These are phyloP conservation scores for Ganoderma leucocontextum DNA, from an alignment of 1,284 basidiomycete species.

Conservation along the genomic window DNA sequence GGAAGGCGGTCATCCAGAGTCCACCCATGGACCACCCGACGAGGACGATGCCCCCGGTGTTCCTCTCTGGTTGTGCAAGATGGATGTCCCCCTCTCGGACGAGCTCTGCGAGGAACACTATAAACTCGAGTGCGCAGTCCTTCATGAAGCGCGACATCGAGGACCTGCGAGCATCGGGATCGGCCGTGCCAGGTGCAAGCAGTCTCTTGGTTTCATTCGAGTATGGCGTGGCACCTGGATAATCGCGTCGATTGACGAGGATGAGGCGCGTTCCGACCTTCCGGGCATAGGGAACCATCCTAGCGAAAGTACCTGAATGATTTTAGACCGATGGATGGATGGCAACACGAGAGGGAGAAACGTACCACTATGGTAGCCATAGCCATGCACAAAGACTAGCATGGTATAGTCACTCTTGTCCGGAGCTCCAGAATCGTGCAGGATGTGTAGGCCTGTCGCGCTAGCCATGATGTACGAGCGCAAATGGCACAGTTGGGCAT, in stretches of 20 bases:
- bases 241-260: conserved; percentile 27
- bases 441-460: conserved; percentile 10
- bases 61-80: not conserved
- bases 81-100: conserved; percentile 2
- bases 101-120: conserved; percentile 15
- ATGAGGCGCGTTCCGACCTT: conserved; percentile 7
- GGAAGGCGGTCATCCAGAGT: conserved; percentile 25
- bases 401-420: conserved; percentile 18
- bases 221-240: conserved; percentile 21
- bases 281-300: conserved; percentile 24
- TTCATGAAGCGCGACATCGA: conserved; percentile 18
- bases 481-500: not conserved
- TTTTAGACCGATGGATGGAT: not conserved
- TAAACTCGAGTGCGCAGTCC: conserved; percentile 21
- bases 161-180: not conserved
- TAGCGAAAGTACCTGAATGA: conserved; percentile 37
- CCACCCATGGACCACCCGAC: conserved; percentile 26
- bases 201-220: conserved; percentile 35
- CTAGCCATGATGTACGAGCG: not conserved
- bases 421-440: conserved; percentile 21
- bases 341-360: not conserved
- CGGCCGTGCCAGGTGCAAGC: not conserved
- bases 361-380: conserved; percentile 21
- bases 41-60: conserved; percentile 22
- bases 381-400: conserved; percentile 21